Evolutionary conservation across 305 asterid species (phyloP).

Genomic region (Solanum hybrid): DNA sequence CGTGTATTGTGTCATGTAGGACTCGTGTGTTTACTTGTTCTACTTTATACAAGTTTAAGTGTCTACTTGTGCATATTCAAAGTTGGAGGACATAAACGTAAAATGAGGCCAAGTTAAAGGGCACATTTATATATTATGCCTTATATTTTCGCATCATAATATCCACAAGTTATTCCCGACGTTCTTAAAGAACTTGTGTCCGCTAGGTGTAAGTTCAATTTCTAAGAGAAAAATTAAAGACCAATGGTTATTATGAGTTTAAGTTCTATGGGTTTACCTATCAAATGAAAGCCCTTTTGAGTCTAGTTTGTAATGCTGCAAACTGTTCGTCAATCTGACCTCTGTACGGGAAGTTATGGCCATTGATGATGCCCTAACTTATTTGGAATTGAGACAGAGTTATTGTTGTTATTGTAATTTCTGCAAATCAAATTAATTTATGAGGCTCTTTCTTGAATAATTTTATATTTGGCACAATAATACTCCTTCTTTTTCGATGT

Average conservation of each 20-base stretch:
- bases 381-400: background rate
- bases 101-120: no score
- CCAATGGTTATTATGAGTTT: background rate
- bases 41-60: no score
- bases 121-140: no score
- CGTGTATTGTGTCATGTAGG: no score
- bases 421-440: background rate
- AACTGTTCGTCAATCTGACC: background rate
- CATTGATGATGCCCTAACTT: background rate
- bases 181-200: background rate
- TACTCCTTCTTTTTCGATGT: background rate
- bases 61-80: no score
- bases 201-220: background rate
- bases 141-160: background rate
- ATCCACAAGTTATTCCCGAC: background rate
- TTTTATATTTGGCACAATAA: background rate
- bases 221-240: background rate
- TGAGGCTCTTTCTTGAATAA: background rate
- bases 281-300: background rate
- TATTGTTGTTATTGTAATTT: background rate
- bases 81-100: no score
- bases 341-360: background rate
- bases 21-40: no score
- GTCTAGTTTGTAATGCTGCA: background rate
- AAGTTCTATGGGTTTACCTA: background rate